Evolutionary conservation across 768 basidiomycete species (phyloP), one percentile per base, ranked within the genome.

Genomic region (Calocera cornea): DNA sequence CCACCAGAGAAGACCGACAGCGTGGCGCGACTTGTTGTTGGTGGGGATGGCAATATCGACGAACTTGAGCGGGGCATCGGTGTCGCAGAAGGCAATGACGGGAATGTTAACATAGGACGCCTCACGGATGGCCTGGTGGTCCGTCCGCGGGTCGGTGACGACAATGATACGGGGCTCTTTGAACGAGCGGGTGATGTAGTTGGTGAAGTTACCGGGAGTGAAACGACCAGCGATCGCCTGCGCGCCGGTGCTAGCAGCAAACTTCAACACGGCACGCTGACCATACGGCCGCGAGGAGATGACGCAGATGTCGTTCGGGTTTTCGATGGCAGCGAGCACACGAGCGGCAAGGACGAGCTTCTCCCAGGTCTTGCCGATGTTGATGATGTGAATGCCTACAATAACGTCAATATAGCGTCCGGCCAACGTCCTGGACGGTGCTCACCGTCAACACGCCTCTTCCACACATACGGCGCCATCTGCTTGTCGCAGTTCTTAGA

Each of bases 91-190:
- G 69, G 95, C 97, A 74, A 99, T 97, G 75, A 99, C 97, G 74
- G 97, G 97, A 80, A 99, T 98, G 88, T 99, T 99, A 79, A 98
- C 97, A 77, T 98, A 99, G 67, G 95, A 95, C 54, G 97, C 95
- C 82, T 99, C 97, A 73, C 97, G 92, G 81, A 99, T 99, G 72
- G 97, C 97, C 81, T 99, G 97, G 84, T 98, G 97, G 82, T 98
- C 97, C 71, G 97, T 92, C 72, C 97, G 92, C 72, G 97, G 97
- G 82, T 99, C 97, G 78, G 95, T 97, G 70, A 99, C 95, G 75
- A 99, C 77, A 79, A 99, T 95, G 70, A 99, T 86, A 74, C 97
- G 92, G 73, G 97, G 97, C 81, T 99, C 97, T 83, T 97, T 98
- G 90, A 98, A 99, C 69, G 94, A 97, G 75, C 92, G 92, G 73